Base-by-base conservation (phyloP, 129 eudicot genomes). In the Flaveria trinervia region DNA sequence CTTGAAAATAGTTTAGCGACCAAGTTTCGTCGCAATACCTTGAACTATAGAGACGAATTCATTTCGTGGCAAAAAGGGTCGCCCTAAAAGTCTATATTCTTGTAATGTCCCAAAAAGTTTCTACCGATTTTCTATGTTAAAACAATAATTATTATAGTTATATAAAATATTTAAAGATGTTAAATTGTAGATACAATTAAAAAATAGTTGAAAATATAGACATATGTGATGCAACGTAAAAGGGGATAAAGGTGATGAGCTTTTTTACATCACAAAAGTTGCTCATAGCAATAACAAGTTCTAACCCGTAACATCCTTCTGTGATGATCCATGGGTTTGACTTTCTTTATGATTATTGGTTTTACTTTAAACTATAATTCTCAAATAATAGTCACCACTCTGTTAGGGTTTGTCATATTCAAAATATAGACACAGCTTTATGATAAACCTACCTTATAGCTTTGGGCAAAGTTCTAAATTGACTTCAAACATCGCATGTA, bases 171-270 rank as follows among this genome's bases (percentile, higher is more conserved):
- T 5, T 36, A 36, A 36, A 36, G 41, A 36, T 36, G 41, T n/a
- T 55, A 23, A 11, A 56, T 56, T 12, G 3, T 30, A 13, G 33
- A 22, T 33, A 15, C 14, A 18, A 76, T 28, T 17, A 22, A 50
- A 65, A 51, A 68, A 23, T 49, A 46, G 48, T 60, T 57, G 50
- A 72, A 75, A 52, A 77, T 69, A 70, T 50, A 70, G 57, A 70
- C 44, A 57, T n/a, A 17, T 36, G 41, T 57, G 76, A 77, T 83
- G 85, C 90, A 83, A 83, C 89, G 88, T 83, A 88, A 83, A 84
- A 65, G 81, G 82, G 76, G 59, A 76, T 86, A 85, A 80, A 88
- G 84, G 77, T 79, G 71, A 75, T 67, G 72, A 70, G 82, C 88
- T 75, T 80, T 85, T 81, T 71, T 82, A 79, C 74, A 70, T 78